Evolutionary conservation across 768 basidiomycete genomes (phyloP), one percentile per base, ranked within the genome.

Genomic region (Leucocoprinus leucothites): DNA sequence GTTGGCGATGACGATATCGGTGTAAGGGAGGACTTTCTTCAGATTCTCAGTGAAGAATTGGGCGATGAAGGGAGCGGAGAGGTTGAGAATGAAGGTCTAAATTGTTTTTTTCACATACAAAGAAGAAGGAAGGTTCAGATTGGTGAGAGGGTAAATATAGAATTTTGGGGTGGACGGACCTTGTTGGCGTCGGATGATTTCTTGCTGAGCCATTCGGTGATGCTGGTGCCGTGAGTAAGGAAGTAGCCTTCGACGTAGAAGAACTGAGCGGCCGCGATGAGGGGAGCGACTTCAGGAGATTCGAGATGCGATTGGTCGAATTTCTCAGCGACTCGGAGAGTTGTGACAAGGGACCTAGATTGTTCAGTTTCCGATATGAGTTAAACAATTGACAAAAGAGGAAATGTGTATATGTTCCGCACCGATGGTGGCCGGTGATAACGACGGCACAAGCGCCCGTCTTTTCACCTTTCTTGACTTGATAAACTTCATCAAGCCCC

Each of bases 181-280:
- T 97, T 98, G 62, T 84, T 82, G 16, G 80, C 79, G 35, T 74
- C 77, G 8, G 89, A 82, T 3, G 92, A 89, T 59, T 87, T 85
- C 68, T 88, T 84, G 71, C 87, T 84, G 58, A 98, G 73, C 63
- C 86, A 77, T 36, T 91, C 71, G 47, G 84, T 84, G 53, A 82
- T 79, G 53, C 85, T 82, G 54, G 81, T 67, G 43, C 97, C 96
- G 67, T 99, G 96, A 16, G 96, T 96, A 57, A 98, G 81, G 85
- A 99, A 98, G 78, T 88, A 99, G 7, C 96, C 96, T 65, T 94
- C 96, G 58, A 98, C 84, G 75, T 99, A 99, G 79, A 82, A 97
- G 68, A 82, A 81, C 66, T 89, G 86, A 56, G 95, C 96, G 44
- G 75, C 79, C 4, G 90, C 80, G 64, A 98, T 77, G 61, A 94